Evolutionary conservation across 2,329 filamentous ascomycete species (phyloP), one percentile per base, ranked within the genome.

Genomic region (Coniochaeta ligniaria): DNA sequence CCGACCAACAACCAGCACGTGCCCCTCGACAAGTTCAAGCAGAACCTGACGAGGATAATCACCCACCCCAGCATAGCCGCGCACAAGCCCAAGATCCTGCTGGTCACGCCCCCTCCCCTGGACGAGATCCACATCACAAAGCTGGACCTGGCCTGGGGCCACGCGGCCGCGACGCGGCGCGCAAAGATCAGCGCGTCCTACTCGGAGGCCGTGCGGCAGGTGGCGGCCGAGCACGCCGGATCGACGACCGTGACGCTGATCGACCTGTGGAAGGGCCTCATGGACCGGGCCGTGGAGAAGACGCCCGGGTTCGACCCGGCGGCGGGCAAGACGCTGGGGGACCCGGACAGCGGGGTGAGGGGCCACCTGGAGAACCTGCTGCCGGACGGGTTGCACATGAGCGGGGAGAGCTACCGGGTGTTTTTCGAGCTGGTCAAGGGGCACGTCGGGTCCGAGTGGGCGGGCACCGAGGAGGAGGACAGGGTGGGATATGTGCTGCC

Each of bases 81-180:
- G 6, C 92, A 97, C 69, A 80, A 83, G 38, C 86, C 90, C 47
- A 85, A 83, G 59, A 87, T 92, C 60, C 79, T 97, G 52, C 77
- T 98, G 6, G 81, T 97, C 56, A 89, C 91, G 0, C 92, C 94
- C 28, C 91, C 93, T 1, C 92, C 92, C 0, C 74, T 96, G 58
- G 89, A 96, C 67, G 88, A 96, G 74, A 87, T 91, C 71, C 83
- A 87, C 62, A 75, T 84, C 41, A 78, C 78, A 59, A 70, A 70
- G 63, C 72, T 80, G 36, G 82, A 84, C 69, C 69, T 76, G 20
- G 74, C 68, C 1, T 73, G 76, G 62, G 83, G 83, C 11, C 79
- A 78, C 63, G 68, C 72, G 7, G 70, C 74, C 59, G 70, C 69
- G 45, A 77, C 72, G 60, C 81, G 78, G 67, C 76, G 75, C 56